Evolutionary conservation across 2,329 filamentous ascomycete species (phyloP).

Genomic region (Endocalyx cinctus): DNA sequence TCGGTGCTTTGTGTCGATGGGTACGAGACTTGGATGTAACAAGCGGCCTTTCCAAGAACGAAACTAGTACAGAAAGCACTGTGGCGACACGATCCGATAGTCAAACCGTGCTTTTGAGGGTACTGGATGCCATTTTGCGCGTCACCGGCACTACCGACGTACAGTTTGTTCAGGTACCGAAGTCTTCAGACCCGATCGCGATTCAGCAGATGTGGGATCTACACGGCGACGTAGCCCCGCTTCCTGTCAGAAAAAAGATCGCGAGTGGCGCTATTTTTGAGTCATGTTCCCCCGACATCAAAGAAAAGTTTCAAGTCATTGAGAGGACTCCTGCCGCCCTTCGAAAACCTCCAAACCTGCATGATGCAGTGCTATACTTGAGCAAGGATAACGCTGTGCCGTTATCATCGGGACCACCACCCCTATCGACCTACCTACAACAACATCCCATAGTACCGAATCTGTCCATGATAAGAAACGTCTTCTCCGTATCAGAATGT

Average conservation of each 20-base stretch:
- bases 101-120: conserved; percentile 52
- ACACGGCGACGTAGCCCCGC: conserved; percentile 32
- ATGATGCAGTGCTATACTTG: conserved; percentile 61
- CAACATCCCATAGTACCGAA: conserved; percentile 60
- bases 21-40: conserved; percentile 67
- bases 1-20: conserved; percentile 68
- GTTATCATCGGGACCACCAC: conserved; percentile 39
- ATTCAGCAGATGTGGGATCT: conserved; percentile 60
- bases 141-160: conserved; percentile 58
- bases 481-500: conserved; percentile 59
- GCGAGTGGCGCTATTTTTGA: no score
- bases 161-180: conserved; percentile 27
- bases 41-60: conserved; percentile 59
- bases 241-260: conserved; percentile 54
- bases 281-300: conserved; percentile 30
- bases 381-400: conserved; percentile 53
- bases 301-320: conserved; percentile 48
- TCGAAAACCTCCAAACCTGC: conserved; percentile 64
- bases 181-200: conserved; percentile 44
- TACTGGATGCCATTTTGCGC: conserved; percentile 60
- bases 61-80: no score
- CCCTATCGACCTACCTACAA: conserved; percentile 47
- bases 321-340: conserved; percentile 56
- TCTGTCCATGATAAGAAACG: conserved; percentile 54
- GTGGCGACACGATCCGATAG: conserved; percentile 39